phyloP scores from a whole-genome alignment of 1,284 basidiomycete species.

The Puccinia polysora region DNA sequence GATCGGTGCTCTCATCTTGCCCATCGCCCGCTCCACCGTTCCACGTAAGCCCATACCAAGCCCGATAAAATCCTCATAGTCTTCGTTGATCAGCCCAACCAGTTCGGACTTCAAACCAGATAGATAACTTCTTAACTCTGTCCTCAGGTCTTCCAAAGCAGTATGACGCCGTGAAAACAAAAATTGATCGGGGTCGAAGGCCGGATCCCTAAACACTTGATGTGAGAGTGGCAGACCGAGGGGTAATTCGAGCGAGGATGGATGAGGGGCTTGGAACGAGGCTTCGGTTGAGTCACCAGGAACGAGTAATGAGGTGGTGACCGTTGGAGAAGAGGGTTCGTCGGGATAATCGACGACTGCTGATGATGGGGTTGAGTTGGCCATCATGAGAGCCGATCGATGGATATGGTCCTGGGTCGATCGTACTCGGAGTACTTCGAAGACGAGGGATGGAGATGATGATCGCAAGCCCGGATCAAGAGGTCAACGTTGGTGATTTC shows the following conservation, averaged over 20 bases:
- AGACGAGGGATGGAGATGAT: too few species aligned
- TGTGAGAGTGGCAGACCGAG: conserved; percentile 28
- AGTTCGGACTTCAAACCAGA: conserved; percentile 80
- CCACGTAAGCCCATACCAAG: conserved; percentile 81
- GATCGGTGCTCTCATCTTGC: conserved; percentile 36
- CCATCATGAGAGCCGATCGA: too few species aligned
- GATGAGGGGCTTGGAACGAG: neutral
- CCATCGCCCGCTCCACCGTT: conserved; percentile 51
- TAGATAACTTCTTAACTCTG: conserved; percentile 80
- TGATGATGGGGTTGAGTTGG: too few species aligned
- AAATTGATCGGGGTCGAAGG: conserved; percentile 79
- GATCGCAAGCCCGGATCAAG: too few species aligned
- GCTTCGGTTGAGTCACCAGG: conserved; percentile 17
- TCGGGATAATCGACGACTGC: too few species aligned
- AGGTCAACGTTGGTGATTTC: too few species aligned
- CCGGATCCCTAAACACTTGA: conserved; percentile 41
- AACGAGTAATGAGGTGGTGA: conserved; percentile 21
- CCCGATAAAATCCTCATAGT: conserved; percentile 95
- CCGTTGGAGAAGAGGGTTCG: too few species aligned
- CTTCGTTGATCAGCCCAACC: conserved; percentile 89
- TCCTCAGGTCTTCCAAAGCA: conserved; percentile 76
- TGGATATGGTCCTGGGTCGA: too few species aligned
- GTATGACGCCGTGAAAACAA: conserved; percentile 79
- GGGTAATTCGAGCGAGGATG: neutral
- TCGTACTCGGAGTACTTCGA: too few species aligned